These are phyloP conservation scores for Sugiyamaella qingdaonensis DNA, from an alignment of 805 yeast species.

Conservation along the genomic window DNA sequence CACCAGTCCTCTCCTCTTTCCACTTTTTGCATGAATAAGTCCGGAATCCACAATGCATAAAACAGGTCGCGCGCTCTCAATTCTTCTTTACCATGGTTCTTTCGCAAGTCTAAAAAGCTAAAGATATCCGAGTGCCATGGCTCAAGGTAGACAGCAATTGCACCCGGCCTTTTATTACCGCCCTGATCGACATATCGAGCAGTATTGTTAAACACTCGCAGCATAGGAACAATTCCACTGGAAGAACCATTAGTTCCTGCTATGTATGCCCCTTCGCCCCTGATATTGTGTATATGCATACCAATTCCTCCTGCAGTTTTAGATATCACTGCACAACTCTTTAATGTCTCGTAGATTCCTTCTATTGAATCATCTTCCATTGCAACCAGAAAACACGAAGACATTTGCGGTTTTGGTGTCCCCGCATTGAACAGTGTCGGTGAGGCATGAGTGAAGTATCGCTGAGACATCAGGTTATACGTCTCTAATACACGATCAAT, in stretches of 20 bases:
- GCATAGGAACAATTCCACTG: slow-evolving; percentile 88
- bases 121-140: slow-evolving; percentile 95
- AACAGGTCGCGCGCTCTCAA: slow-evolving; percentile 86
- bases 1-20: slow-evolving; percentile 75
- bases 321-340: slow-evolving; percentile 81
- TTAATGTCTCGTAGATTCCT: slow-evolving; percentile 83
- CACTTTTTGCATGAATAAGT: slow-evolving; percentile 84
- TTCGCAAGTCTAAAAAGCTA: slow-evolving; percentile 74
- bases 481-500: slow-evolving; percentile 64
- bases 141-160: slow-evolving; percentile 85
- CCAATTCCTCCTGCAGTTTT: slow-evolving; percentile 96
- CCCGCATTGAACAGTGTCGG: slow-evolving; percentile 93
- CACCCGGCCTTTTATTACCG: slow-evolving; percentile 95
- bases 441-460: slow-evolving; percentile 85
- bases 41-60: slow-evolving; percentile 91
- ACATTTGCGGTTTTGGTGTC: slow-evolving; percentile 69
- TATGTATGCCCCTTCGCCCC: slow-evolving; percentile 78
- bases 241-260: slow-evolving; percentile 85
- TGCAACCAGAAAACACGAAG: slow-evolving; percentile 85
- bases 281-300: slow-evolving; percentile 75
- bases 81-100: slow-evolving; percentile 93
- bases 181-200: slow-evolving; percentile 97
- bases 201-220: slow-evolving; percentile 86
- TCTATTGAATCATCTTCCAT: slow-evolving; percentile 91
- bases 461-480: slow-evolving; percentile 75